Conservation (phyloP, 2,329 filamentous ascomycete species). For the Akanthomyces muscarius region DNA sequence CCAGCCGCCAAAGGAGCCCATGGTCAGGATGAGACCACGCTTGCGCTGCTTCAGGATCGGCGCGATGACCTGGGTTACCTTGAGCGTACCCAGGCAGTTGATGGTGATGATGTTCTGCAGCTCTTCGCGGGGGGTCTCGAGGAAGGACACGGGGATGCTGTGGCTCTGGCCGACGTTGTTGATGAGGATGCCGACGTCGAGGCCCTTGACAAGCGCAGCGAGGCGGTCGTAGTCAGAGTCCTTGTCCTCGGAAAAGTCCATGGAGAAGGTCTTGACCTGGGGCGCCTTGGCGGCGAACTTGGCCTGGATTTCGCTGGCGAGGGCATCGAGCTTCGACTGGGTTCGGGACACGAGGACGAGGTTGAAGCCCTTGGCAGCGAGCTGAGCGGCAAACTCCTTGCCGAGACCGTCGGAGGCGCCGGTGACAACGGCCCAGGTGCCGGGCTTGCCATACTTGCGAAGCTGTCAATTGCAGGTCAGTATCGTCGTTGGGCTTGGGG, state of each 20-base stretch:
- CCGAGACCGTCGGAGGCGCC: conserved; percentile 95
- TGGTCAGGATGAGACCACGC: conserved; percentile 86
- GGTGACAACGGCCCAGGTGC: conserved; percentile 91
- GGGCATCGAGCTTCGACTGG: conserved; percentile 77
- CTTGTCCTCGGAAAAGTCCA: conserved; percentile 84
- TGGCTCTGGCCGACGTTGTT: conserved; percentile 98
- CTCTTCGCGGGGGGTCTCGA: conserved; percentile 73
- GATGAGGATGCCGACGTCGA: conserved; percentile 83
- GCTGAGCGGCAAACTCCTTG: conserved; percentile 90
- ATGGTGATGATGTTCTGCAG: conserved; percentile 88
- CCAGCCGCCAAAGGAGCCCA: conserved; percentile 94
- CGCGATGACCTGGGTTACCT: conserved; percentile 78
- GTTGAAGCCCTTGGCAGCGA: conserved; percentile 90
- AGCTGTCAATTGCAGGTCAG: conserved; percentile 51
- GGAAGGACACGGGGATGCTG: conserved; percentile 85
- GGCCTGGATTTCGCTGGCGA: conserved; percentile 70
- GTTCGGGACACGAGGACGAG: conserved; percentile 92
- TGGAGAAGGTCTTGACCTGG: conserved; percentile 73
- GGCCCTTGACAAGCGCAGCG: conserved; percentile 60
- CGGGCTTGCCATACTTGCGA: conserved; percentile 82
- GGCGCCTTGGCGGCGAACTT: conserved; percentile 60
- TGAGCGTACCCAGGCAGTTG: conserved; percentile 88
- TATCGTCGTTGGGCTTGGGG: not conserved
- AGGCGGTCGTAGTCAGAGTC: conserved; percentile 77
- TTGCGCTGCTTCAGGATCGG: conserved; percentile 82